A percentile compares a stretch with the other conserved stretches of the same genome.
Evolutionary conservation across 2,329 filamentous ascomycete species (phyloP).

Genomic region (Ascochyta pisi): DNA sequence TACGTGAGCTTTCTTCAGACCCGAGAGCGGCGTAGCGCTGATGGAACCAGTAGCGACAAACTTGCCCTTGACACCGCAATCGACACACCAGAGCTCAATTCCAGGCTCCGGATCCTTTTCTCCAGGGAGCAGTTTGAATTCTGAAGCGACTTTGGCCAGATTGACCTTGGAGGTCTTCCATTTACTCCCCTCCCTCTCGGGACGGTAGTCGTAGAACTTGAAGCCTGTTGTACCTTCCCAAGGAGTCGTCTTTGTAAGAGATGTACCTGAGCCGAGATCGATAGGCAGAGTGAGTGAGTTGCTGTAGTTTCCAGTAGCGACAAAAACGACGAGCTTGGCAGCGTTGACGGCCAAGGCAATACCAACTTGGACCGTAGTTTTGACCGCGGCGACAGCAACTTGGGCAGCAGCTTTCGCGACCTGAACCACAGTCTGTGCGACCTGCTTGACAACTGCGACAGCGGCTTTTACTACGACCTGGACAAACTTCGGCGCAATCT

Average conservation of each 20-base stretch:
- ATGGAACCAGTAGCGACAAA: conserved; percentile 14
- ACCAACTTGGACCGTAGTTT: conserved; percentile 9
- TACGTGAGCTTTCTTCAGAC: conserved; percentile 15
- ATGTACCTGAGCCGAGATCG: conserved; percentile 5
- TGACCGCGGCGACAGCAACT: conserved; percentile 10
- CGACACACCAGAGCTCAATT: conserved; percentile 11
- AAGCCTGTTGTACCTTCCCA: conserved; percentile 15
- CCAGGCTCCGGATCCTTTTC: conserved; percentile 12
- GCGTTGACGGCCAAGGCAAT: conserved; percentile 9
- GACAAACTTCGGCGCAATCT: neutral
- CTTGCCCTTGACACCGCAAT: conserved; percentile 13
- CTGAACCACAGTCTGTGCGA: conserved; percentile 1
- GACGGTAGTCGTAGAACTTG: conserved; percentile 16
- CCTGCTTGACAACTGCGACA: conserved; percentile 2
- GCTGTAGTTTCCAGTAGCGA: conserved; percentile 10
- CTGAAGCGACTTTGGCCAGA: conserved; percentile 10
- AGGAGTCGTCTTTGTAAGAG: conserved; percentile 8
- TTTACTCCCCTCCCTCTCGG: conserved; percentile 8
- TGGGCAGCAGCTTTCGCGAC: conserved; percentile 10
- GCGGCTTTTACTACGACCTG: conserved; percentile 2
- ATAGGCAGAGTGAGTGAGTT: conserved; percentile 14
- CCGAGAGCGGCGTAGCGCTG: conserved; percentile 12
- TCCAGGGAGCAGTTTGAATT: conserved; percentile 13
- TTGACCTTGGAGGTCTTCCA: conserved; percentile 14
- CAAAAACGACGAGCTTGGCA: conserved; percentile 2